These are phyloP conservation scores for Neckera pumila DNA, from an alignment of 225 moss, liverwort and hornwort species.

Conservation along the genomic window DNA sequence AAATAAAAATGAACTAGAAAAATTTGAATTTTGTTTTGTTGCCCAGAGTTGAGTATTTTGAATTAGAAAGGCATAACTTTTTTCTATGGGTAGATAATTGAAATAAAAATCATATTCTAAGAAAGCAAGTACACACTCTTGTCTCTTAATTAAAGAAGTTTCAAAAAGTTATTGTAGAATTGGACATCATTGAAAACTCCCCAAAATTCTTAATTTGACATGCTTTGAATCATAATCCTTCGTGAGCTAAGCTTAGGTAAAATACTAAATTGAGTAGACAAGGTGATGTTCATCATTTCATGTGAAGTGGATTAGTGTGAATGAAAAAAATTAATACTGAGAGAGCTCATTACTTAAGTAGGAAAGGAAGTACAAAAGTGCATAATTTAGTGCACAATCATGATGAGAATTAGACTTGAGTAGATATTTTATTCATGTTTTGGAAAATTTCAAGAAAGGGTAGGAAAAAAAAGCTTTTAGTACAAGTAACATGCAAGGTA, in stretches of 20 bases:
- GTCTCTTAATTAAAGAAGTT: too few relatives aligned
- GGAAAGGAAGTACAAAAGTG: background rate
- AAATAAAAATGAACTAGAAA: background rate
- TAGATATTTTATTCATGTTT: background rate
- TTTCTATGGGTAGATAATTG: accelerated
- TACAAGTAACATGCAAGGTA: background rate
- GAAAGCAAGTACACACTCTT: too few relatives aligned
- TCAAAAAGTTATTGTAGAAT: background rate
- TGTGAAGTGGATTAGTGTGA: background rate
- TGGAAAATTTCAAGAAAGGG: too few relatives aligned
- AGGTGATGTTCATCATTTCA: background rate
- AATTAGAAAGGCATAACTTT: background rate
- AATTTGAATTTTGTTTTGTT: background rate
- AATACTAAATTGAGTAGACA: background rate
- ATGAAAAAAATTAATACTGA: background rate
- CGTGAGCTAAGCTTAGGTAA: background rate
- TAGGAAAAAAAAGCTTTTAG: background rate
- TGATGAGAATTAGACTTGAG: background rate
- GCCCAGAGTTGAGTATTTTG: background rate
- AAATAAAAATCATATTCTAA: background rate
- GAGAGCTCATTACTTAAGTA: background rate
- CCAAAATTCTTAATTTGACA: background rate
- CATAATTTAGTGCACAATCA: background rate
- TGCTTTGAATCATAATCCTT: background rate
- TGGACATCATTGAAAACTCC: background rate